Percentiles rank a stretch among this genome's conserved stretches.
Conservation (phyloP, 2,329 filamentous ascomycete species). For the Nothophaeocryptopus gaeumannii region DNA sequence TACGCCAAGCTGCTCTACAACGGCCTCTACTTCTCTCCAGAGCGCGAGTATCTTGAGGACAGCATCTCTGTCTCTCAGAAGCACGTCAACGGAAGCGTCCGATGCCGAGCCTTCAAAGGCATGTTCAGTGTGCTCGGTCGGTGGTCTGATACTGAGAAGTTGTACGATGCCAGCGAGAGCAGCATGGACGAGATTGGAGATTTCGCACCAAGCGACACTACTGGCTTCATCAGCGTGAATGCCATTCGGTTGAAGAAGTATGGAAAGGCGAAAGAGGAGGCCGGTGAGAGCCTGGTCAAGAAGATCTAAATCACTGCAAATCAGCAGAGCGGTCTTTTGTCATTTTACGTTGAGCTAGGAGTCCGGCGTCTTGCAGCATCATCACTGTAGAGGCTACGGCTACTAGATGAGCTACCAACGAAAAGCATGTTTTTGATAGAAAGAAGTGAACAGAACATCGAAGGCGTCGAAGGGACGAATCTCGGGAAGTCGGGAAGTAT, state of each 20-base stretch:
- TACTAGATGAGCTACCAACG: too few relatives aligned
- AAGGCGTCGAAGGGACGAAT: too few relatives aligned
- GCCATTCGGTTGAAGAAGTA: constrained; percentile 55
- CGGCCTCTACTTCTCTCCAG: constrained; percentile 67
- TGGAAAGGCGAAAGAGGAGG: constrained; percentile 39
- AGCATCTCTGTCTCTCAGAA: constrained; percentile 60
- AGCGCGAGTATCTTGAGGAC: constrained; percentile 69
- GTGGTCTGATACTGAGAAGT: constrained; percentile 63
- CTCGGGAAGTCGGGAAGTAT: too few relatives aligned
- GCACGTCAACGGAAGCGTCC: constrained; percentile 60
- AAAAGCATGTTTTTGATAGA: too few relatives aligned
- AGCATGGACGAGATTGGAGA: constrained; percentile 69
- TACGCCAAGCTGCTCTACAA: constrained; percentile 61
- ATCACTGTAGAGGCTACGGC: constrained; percentile 4
- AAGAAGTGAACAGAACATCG: too few relatives aligned
- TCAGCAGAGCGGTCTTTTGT: not conserved
- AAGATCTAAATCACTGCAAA: constrained; percentile 6
- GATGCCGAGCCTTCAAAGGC: constrained; percentile 66
- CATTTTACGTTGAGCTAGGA: not conserved
- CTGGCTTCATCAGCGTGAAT: constrained; percentile 68
- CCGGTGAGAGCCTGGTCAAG: constrained; percentile 34
- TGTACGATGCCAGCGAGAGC: constrained; percentile 64
- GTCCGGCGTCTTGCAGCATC: constrained; percentile 1
- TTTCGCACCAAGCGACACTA: constrained; percentile 65
- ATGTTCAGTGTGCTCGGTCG: constrained; percentile 59